Evolutionary conservation across 1,139 yeast genomes (phyloP).

Genomic region (Kodamaea suecica): DNA sequence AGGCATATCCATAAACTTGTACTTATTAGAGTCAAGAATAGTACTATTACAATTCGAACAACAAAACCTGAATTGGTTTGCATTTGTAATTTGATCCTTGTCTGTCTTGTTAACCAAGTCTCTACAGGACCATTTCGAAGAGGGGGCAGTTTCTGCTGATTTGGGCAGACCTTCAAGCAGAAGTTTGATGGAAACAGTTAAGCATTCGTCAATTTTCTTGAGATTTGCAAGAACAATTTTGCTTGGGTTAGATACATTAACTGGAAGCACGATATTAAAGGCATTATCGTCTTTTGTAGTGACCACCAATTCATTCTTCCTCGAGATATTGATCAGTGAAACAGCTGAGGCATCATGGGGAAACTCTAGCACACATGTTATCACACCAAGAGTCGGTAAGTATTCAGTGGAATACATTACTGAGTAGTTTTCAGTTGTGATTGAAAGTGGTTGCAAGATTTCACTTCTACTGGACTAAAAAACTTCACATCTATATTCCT

Average conservation of each 20-base stretch:
- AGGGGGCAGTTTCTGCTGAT: constrained; percentile 17
- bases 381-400: constrained; percentile 35
- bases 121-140: constrained; percentile 36
- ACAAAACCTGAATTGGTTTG: constrained; percentile 29
- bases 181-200: constrained; percentile 7
- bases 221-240: constrained; percentile 11
- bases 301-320: constrained; percentile 7
- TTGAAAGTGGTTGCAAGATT: too few relatives aligned
- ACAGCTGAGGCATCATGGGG: constrained; percentile 13
- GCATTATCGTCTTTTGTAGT: constrained; percentile 6
- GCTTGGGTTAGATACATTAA: constrained; percentile 1
- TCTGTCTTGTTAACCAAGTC: constrained; percentile 37
- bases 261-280: constrained; percentile 4
- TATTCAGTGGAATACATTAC: constrained; percentile 37
- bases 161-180: constrained; percentile 9
- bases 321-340: constrained; percentile 7
- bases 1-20: constrained; percentile 66
- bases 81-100: constrained; percentile 12
- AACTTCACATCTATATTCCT: too few relatives aligned
- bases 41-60: constrained; percentile 31
- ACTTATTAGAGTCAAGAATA: constrained; percentile 28
- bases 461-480: too few relatives aligned
- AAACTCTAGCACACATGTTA: constrained; percentile 29
- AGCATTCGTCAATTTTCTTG: constrained; percentile 11
- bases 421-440: too few relatives aligned